Evolutionary conservation across 208 protist genomes (phyloP).

Genomic region (Trypanosoma boissoni): DNA sequence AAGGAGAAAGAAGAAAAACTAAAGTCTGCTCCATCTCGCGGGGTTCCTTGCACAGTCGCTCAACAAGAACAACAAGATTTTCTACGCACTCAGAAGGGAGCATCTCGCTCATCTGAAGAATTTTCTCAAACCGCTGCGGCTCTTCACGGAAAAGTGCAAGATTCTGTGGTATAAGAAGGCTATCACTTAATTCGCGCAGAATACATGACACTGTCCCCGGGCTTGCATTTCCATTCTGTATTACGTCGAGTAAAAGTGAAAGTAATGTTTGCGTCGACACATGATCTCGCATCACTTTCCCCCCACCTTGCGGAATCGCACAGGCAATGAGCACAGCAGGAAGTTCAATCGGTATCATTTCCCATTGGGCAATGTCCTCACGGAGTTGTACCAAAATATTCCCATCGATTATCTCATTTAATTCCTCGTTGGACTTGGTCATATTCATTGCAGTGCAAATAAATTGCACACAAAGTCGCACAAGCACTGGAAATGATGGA

Average conservation of each 20-base stretch:
- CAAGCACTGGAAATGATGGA: constrained; percentile 37
- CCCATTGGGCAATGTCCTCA: constrained; percentile 56
- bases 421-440: constrained; percentile 41
- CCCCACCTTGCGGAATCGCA: constrained; percentile 48
- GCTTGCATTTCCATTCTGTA: constrained; percentile 16
- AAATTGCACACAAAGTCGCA: constrained; percentile 65
- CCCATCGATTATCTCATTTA: constrained; percentile 37
- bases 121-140: constrained; percentile 46
- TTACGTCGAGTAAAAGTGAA: constrained; percentile 58
- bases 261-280: constrained; percentile 63
- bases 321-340: constrained; percentile 54
- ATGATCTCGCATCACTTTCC: constrained; percentile 58
- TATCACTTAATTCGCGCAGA: constrained; percentile 84
- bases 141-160: constrained; percentile 51
- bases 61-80: constrained; percentile 69
- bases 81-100: constrained; percentile 75
- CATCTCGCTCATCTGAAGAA: constrained; percentile 48
- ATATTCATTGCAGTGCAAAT: constrained; percentile 63
- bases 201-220: constrained; percentile 39
- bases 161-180: constrained; percentile 62
- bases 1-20: constrained; percentile 44
- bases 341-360: constrained; percentile 47
- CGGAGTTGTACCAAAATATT: constrained; percentile 38
- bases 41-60: constrained; percentile 79
- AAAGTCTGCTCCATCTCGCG: constrained; percentile 62